phyloP scores from a whole-genome alignment of 129 eudicot species.

The Smallanthus sonchifolius region DNA sequence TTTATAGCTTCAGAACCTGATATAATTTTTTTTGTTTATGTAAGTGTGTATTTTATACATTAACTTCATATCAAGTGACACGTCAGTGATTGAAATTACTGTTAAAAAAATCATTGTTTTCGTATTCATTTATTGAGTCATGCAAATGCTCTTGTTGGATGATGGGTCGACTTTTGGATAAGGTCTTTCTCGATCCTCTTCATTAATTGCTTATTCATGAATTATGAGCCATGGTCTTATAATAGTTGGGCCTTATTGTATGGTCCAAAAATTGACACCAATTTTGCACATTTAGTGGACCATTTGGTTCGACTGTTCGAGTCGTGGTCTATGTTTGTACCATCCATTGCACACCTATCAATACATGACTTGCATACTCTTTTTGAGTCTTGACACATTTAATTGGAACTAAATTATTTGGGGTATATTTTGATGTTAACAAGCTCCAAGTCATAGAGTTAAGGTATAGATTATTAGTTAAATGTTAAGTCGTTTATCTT shows the following conservation, averaged over 20 bases:
- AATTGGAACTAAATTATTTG: not conserved
- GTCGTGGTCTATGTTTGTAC: not conserved
- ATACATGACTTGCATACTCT: not conserved
- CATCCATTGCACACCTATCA: not conserved
- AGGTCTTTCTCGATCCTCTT: not conserved
- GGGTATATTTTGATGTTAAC: not conserved
- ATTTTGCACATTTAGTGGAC: not conserved
- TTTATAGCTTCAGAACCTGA: too few species aligned
- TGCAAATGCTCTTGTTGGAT: not conserved
- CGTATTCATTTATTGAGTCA: not conserved
- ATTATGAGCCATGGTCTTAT: not conserved
- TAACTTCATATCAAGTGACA: too few species aligned
- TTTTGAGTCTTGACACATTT: not conserved
- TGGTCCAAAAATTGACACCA: constrained; percentile 11
- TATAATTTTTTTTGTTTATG: too few species aligned
- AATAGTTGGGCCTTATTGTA: not conserved
- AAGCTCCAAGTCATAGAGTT: too few species aligned
- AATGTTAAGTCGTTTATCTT: too few species aligned
- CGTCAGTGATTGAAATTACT: constrained; percentile 14
- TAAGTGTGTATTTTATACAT: too few species aligned
- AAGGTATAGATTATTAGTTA: too few species aligned
- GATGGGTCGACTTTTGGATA: not conserved
- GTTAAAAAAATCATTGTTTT: not conserved
- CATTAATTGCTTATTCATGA: not conserved
- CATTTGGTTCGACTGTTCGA: not conserved